Evolutionary conservation across 176 grass and related monocot species (phyloP).

Genomic region (Avena insularis): DNA sequence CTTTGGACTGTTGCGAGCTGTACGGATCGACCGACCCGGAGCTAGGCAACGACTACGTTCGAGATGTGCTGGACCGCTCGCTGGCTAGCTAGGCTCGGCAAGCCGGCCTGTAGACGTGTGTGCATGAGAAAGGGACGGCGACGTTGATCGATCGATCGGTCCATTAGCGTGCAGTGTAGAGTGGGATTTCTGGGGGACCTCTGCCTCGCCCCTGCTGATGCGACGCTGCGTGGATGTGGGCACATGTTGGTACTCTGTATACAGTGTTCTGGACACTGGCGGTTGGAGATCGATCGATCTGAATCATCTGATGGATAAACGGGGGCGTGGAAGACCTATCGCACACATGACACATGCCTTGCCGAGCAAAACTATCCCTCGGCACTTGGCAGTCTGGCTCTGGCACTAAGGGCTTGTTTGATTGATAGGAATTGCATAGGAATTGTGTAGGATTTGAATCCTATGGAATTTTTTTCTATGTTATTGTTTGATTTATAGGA

Average conservation of each 20-base stretch:
- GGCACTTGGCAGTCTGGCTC: no score
- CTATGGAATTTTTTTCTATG: no score
- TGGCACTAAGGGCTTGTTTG: no score
- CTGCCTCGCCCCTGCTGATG: background rate
- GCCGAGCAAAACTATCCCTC: background rate
- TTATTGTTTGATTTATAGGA: no score
- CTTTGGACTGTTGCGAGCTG: background rate
- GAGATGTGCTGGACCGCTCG: no score
- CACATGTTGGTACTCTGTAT: background rate
- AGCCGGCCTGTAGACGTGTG: background rate
- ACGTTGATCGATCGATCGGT: background rate
- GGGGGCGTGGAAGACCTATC: background rate
- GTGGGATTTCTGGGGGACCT: conserved; percentile 1
- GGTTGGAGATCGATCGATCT: background rate
- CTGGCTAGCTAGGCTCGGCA: no score
- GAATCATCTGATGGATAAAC: background rate
- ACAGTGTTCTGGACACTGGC: background rate
- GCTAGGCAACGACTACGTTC: no score
- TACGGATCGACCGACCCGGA: no score
- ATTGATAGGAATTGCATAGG: no score
- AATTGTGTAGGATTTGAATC: no score
- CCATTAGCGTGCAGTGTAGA: background rate
- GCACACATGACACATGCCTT: conserved; percentile 3
- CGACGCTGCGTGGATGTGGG: background rate
- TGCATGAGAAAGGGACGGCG: conserved; percentile 15